Percentiles rank a stretch among this genome's conserved stretches.
phyloP scores from a whole-genome alignment of 805 yeast species.

The Saccharomycopsis fermentans region DNA sequence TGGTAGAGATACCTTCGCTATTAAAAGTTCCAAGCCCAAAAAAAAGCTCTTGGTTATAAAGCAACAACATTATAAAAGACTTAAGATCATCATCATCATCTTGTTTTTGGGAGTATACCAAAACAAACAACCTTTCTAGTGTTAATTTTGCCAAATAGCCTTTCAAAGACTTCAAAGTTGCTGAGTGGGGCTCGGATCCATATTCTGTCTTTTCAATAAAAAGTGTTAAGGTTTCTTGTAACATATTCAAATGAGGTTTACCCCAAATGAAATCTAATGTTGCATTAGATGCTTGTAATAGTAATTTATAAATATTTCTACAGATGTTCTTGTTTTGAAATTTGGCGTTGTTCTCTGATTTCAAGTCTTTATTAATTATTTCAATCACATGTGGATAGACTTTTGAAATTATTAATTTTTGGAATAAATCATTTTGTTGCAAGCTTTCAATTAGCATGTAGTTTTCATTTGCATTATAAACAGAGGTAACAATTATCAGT shows the following conservation, averaged over 20 bases:
- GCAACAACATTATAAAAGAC: slow-evolving; percentile 24
- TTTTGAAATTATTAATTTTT: slow-evolving; percentile 11
- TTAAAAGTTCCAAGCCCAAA: slow-evolving; percentile 26
- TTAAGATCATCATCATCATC: slow-evolving; percentile 21
- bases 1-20: slow-evolving; percentile 26
- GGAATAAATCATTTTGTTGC: slow-evolving; percentile 10
- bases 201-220: slow-evolving; percentile 25
- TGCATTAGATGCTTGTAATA: slow-evolving; percentile 16
- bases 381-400: slow-evolving; percentile 13
- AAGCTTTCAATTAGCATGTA: slow-evolving; percentile 11
- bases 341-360: slow-evolving; percentile 24
- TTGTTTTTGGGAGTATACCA: slow-evolving; percentile 20
- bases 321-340: slow-evolving; percentile 19
- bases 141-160: slow-evolving; percentile 25
- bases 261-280: slow-evolving; percentile 14
- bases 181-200: slow-evolving; percentile 5
- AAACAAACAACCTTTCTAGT: slow-evolving; percentile 24
- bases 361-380: background rate
- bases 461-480: slow-evolving; percentile 8
- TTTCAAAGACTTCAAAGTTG: slow-evolving; percentile 20
- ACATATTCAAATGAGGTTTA: slow-evolving; percentile 5
- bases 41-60: slow-evolving; percentile 26
- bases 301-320: slow-evolving; percentile 20
- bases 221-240: slow-evolving; percentile 25
- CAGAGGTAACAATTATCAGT: slow-evolving; percentile 3